Evolutionary conservation across 306 rosid genomes (phyloP).

Genomic region (Erythrophleum fordii): DNA sequence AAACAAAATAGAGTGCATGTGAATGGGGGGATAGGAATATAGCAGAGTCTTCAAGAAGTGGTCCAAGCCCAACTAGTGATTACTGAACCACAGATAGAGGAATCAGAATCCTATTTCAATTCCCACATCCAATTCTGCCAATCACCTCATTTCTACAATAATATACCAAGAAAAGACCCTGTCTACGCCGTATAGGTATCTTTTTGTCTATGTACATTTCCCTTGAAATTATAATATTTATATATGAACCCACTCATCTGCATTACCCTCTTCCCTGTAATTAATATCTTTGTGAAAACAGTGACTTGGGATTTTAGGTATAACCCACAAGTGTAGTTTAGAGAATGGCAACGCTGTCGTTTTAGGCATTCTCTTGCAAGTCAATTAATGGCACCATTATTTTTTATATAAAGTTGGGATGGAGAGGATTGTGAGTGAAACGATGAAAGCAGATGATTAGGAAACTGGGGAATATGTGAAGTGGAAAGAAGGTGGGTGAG

Average conservation of each 20-base stretch:
- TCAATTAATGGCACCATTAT: neutral
- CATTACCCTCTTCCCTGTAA: neutral
- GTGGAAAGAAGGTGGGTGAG: constrained; percentile 48
- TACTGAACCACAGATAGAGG: constrained; percentile 52
- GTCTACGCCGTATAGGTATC: constrained; percentile 35
- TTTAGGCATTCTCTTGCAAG: neutral
- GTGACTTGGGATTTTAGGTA: neutral
- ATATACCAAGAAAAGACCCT: constrained; percentile 31
- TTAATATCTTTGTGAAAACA: neutral
- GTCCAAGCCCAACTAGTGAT: constrained; percentile 46
- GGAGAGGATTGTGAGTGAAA: constrained; percentile 38
- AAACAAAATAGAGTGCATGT: constrained; percentile 52
- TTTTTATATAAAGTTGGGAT: neutral
- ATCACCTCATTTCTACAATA: constrained; percentile 48
- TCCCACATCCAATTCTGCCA: constrained; percentile 60
- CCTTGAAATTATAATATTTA: constrained; percentile 11
- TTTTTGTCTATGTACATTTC: constrained; percentile 19
- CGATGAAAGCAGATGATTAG: constrained; percentile 26
- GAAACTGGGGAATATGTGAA: constrained; percentile 56
- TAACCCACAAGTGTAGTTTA: neutral
- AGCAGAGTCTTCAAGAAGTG: constrained; percentile 51
- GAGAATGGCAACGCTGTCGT: neutral
- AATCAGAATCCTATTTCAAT: constrained; percentile 66
- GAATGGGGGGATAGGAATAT: constrained; percentile 50
- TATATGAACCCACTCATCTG: neutral